Conservation (phyloP, 108 stramenopile species). For the Schizochytrium sp. region DNA sequence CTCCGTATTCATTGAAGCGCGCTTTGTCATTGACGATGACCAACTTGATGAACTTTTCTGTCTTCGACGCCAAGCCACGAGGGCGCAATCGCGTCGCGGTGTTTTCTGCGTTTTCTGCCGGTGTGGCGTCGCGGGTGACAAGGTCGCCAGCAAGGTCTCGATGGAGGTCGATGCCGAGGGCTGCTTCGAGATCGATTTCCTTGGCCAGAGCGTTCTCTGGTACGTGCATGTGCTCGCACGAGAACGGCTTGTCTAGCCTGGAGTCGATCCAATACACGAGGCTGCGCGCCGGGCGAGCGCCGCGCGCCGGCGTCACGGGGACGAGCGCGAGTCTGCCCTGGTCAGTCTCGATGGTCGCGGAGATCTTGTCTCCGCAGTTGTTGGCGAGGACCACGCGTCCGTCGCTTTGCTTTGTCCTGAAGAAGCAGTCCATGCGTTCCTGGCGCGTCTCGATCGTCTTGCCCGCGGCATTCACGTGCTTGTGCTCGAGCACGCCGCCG, state of each 20-base stretch:
- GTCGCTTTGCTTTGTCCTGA: background rate
- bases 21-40: background rate
- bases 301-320: background rate
- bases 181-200: background rate
- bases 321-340: background rate
- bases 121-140: background rate
- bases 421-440: background rate
- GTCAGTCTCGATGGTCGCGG: background rate
- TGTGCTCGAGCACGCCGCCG: background rate
- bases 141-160: background rate
- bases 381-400: background rate
- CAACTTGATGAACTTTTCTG: background rate
- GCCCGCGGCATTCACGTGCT: background rate
- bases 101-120: background rate
- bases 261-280: background rate
- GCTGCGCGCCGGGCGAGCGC: background rate
- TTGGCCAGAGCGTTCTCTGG: background rate
- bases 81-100: background rate
- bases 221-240: background rate
- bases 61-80: background rate
- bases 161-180: too few species aligned
- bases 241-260: background rate
- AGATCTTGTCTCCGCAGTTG: background rate
- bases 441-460: background rate
- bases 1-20: background rate